These are phyloP conservation scores for Geranomyces michiganensis DNA, from an alignment of 192 early-diverging fungal genomes.

Conservation along the genomic window DNA sequence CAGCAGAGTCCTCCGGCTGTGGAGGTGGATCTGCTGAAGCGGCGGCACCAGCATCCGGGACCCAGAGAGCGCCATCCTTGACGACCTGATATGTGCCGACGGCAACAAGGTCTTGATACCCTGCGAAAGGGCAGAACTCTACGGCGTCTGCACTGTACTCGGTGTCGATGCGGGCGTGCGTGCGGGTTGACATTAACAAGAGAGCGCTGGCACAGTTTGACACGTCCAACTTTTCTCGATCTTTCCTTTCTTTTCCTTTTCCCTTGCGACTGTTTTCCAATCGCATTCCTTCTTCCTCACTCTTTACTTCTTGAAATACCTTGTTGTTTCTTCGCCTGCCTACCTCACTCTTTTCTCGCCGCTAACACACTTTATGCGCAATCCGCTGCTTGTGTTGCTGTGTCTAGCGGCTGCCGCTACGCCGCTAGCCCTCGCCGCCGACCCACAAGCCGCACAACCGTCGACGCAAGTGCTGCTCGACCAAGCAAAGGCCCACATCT, in stretches of 20 bases:
- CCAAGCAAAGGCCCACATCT: constrained; percentile 44
- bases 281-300: too few relatives aligned
- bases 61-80: constrained; percentile 32
- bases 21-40: not conserved
- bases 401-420: not conserved
- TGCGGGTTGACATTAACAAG: constrained; percentile 10
- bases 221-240: too few relatives aligned
- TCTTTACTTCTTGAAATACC: too few relatives aligned
- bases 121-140: constrained; percentile 52
- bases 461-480: constrained; percentile 35
- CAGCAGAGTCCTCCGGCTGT: not conserved
- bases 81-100: constrained; percentile 61
- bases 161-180: constrained; percentile 47
- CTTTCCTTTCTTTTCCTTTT: too few relatives aligned
- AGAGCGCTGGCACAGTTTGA: too few relatives aligned
- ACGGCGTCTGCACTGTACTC: constrained; percentile 55
- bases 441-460: not conserved
- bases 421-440: too few relatives aligned
- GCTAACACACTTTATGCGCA: too few relatives aligned
- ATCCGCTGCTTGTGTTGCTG: not conserved
- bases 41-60: not conserved
- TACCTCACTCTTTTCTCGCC: too few relatives aligned
- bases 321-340: too few relatives aligned
- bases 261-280: too few relatives aligned
- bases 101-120: constrained; percentile 29